Evolutionary conservation across 108 stramenopile genomes (phyloP), one percentile per base, ranked within the genome.

Genomic region (Cylindrotheca closterium): DNA sequence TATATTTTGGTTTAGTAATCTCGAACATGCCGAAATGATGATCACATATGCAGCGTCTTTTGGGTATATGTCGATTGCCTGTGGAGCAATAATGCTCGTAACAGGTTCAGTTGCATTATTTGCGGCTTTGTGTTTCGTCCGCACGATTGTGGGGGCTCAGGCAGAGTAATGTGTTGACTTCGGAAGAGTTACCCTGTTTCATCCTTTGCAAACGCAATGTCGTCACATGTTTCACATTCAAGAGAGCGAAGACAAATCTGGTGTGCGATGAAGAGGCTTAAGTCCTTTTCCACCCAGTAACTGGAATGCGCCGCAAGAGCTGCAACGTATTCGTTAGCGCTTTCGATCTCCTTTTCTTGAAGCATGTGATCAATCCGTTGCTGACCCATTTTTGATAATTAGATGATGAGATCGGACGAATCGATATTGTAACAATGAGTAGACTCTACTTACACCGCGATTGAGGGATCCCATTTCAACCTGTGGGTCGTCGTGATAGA

Each of bases 11-110:
- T 99, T 98, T 77, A 62, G 79, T 28, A 73, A 82, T 46, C 74
- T 99, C 69, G 92, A 97, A 68, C 82, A 92, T 8, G 79, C 74
- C 34, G 92, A 78, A 64, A 88, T 98, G 86, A 49, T 96, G 56
- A 93, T 97, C 74, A 99, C 98, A 4, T 98, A 99, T 79, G 46
- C 97, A 70, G 67, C 98, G 51, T 99, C 97, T 87, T 98, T 98
- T 74, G 96, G 96, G 17, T 98, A 97, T 93, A 98, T 97, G 97
- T 77, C 77, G 26, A 78, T 98, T 49, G 92, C 97, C 47, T 96
- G 89, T 63, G 67, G 86, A 28, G 91, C 81, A 10, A 81, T 97
- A 70, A 76, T 96, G 45, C 79, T 96, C 69, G 83, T 97, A n/a
- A 95, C 94, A 27, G 98, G 98, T 24, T 86, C 90, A 27, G 71